These are phyloP conservation scores for Cicer yamashitae DNA, from an alignment of 306 rosid genomes.

Conservation along the genomic window DNA sequence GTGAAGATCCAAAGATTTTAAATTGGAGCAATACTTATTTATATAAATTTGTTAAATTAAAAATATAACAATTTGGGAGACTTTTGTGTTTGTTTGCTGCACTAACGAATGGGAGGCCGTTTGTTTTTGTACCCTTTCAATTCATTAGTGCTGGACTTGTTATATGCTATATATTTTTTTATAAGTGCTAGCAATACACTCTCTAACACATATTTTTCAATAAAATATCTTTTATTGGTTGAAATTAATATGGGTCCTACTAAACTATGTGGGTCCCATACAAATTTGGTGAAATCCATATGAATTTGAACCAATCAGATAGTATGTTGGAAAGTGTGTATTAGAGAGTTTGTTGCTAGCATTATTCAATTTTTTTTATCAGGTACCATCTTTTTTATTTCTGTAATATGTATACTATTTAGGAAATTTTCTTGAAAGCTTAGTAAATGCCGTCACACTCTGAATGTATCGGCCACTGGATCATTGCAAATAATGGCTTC, in stretches of 20 bases:
- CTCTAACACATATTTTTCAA: no score
- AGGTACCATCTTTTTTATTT: background rate
- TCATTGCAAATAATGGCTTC: conserved; percentile 21
- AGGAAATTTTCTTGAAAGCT: background rate
- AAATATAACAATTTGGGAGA: background rate
- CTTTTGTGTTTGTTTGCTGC: background rate
- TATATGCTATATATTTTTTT: background rate
- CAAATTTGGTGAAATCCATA: no score
- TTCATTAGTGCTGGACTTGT: background rate
- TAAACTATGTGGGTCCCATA: no score
- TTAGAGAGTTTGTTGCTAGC: no score
- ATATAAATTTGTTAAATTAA: no score
- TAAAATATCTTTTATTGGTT: no score
- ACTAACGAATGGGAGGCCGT: background rate
- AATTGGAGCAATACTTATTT: no score
- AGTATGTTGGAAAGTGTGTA: no score
- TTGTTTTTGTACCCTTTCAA: background rate
- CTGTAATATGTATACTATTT: background rate
- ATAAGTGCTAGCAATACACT: no score
- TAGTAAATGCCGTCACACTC: background rate
- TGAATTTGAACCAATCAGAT: no score
- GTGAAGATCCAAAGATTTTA: no score
- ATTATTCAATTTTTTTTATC: background rate
- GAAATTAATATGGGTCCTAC: no score
- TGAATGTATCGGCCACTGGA: background rate